Conservation (phyloP, 306 rosid species). For the Sophora flavescens region DNA sequence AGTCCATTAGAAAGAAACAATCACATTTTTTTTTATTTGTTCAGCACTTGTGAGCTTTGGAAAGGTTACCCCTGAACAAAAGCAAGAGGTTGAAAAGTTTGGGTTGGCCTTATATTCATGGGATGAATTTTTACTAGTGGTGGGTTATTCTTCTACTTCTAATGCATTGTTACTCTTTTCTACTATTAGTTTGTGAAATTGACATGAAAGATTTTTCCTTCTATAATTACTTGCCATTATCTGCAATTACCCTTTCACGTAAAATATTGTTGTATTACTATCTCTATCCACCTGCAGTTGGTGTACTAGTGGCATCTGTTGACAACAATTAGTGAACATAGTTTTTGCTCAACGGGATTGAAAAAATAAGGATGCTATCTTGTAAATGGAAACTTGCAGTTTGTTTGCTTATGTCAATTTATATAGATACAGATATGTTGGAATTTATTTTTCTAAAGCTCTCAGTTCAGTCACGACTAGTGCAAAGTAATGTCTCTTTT, state of each 20-base stretch:
- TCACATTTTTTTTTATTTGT: conserved; percentile 33
- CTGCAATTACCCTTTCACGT: conserved; percentile 13
- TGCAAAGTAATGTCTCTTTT: conserved; percentile 16
- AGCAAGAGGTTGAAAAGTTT: conserved; percentile 66
- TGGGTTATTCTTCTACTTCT: conserved; percentile 61
- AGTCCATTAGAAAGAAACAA: conserved; percentile 24
- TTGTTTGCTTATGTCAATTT: conserved; percentile 32
- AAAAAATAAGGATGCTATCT: background rate
- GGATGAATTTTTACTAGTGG: conserved; percentile 82
- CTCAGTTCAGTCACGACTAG: conserved; percentile 29
- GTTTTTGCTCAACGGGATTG: conserved; percentile 5
- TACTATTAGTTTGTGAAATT: conserved; percentile 14
- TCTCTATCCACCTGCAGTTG: conserved; percentile 1
- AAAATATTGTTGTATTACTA: background rate
- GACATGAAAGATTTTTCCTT: conserved; percentile 18
- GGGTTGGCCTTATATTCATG: conserved; percentile 77
- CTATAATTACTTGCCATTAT: conserved; percentile 5
- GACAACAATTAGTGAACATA: conserved; percentile 12
- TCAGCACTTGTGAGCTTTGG: conserved; percentile 95
- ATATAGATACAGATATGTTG: conserved; percentile 8
- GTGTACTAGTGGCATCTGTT: background rate
- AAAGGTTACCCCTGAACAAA: conserved; percentile 76
- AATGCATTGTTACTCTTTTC: conserved; percentile 20
- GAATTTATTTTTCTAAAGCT: conserved; percentile 35
- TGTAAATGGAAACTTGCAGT: conserved; percentile 20